These are phyloP conservation scores for Agrocybe praecox DNA, from an alignment of 768 basidiomycete genomes.

Conservation along the genomic window DNA sequence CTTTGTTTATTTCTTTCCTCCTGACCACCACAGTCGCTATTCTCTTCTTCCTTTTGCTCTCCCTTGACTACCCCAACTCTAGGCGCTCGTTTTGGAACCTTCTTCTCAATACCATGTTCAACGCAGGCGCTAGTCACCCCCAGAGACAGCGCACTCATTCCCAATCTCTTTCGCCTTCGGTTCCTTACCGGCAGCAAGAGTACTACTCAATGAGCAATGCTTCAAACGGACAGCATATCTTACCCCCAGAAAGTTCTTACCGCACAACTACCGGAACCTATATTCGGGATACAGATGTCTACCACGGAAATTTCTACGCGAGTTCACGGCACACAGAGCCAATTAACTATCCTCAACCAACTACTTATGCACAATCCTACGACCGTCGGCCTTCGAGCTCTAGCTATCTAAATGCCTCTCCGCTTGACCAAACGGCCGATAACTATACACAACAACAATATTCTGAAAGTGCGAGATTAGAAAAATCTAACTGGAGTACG, in stretches of 20 bases:
- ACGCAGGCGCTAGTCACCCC: slow-evolving; percentile 1
- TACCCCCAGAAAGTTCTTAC: slow-evolving; percentile 3
- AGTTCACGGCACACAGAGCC: background rate
- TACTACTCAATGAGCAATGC: slow-evolving; percentile 2
- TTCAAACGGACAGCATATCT: background rate
- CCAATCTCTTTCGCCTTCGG: slow-evolving; percentile 10
- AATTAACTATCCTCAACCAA: background rate
- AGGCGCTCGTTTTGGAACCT: background rate
- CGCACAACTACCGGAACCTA: slow-evolving; percentile 5
- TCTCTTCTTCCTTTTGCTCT: background rate
- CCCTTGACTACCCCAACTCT: background rate
- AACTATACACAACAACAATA: background rate
- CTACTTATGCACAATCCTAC: slow-evolving; percentile 3
- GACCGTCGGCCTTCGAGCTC: slow-evolving; percentile 2
- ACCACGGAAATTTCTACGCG: background rate
- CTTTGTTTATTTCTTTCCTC: slow-evolving; percentile 1
- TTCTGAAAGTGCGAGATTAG: background rate
- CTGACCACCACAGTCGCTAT: background rate
- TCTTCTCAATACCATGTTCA: slow-evolving; percentile 6
- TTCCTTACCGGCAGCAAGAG: slow-evolving; percentile 10
- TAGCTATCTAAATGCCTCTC: background rate
- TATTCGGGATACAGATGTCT: slow-evolving; percentile 2
- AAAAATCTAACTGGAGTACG: background rate
- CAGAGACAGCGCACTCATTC: slow-evolving; percentile 1
- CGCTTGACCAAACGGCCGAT: background rate